These are phyloP conservation scores for Cercospora zeina DNA, from an alignment of 2,329 filamentous ascomycete species.

Conservation along the genomic window DNA sequence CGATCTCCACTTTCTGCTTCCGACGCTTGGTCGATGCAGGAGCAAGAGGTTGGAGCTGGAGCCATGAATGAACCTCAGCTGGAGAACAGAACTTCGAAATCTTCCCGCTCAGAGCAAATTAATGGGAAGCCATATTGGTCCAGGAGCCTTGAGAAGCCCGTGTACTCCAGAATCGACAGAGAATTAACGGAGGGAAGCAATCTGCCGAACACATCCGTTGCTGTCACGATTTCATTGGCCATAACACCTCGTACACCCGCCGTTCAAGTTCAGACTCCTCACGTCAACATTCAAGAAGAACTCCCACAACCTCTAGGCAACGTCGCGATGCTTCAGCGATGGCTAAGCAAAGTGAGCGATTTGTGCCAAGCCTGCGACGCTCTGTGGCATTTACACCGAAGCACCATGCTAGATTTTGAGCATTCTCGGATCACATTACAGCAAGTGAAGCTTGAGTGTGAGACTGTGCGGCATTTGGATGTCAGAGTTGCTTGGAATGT, in stretches of 20 bases:
- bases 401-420: neutral
- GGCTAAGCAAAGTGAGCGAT: constrained; percentile 10
- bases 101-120: neutral
- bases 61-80: neutral
- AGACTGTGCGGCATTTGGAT: neutral
- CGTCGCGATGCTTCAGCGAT: neutral
- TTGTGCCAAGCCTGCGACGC: constrained; percentile 4
- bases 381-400: neutral
- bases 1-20: neutral
- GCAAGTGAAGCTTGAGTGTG: neutral
- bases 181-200: neutral
- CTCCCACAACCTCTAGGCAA: constrained; percentile 1
- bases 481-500: neutral
- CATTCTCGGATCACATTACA: neutral
- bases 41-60: neutral
- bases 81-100: neutral
- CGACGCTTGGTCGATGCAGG: neutral
- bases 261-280: neutral
- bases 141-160: constrained; percentile 4
- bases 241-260: neutral
- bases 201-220: neutral
- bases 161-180: neutral
- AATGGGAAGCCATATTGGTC: constrained; percentile 1
- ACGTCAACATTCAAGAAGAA: neutral
- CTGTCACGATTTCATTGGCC: neutral